Percentiles rank a stretch among this genome's conserved stretches.
phyloP scores from a whole-genome alignment of 23 red algal genomes.

The Rhodosorus marinus region DNA sequence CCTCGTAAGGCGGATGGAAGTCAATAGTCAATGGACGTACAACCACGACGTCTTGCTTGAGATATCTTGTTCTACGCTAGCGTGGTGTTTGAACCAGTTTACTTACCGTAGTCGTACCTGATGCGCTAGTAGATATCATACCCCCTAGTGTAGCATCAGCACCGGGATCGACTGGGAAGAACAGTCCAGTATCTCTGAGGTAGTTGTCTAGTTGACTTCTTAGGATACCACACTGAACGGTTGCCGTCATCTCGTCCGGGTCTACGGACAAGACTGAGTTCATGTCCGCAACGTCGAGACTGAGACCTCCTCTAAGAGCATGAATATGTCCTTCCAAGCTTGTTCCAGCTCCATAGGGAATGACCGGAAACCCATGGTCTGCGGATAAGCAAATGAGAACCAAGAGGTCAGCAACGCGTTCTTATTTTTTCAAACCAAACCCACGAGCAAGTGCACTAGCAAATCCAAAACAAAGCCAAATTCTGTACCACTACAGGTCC shows the following conservation, averaged over 20 bases:
- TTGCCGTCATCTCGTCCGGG: conserved; percentile 69
- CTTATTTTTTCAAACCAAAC: too few species aligned
- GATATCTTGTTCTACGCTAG: too few species aligned
- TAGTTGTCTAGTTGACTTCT: conserved; percentile 79
- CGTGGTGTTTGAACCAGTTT: too few species aligned
- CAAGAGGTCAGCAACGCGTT: too few species aligned
- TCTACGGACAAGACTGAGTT: conserved; percentile 49
- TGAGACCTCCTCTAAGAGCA: conserved; percentile 23
- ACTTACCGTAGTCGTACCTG: conserved; percentile 74
- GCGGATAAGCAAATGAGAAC: too few species aligned
- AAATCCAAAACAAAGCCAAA: too few species aligned
- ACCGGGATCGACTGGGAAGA: conserved; percentile 71
- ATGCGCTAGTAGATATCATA: conserved; percentile 82
- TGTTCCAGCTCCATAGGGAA: conserved; percentile 75
- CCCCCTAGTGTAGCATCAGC: conserved; percentile 84
- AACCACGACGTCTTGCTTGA: too few species aligned
- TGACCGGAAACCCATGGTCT: conserved; percentile 70
- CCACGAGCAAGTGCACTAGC: too few species aligned
- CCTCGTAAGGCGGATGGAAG: too few species aligned
- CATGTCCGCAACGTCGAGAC: conserved; percentile 52
- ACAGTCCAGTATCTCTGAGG: conserved; percentile 32
- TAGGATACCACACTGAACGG: conserved; percentile 66
- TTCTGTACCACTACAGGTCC: too few species aligned
- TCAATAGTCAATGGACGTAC: too few species aligned
- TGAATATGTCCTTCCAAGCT: conserved; percentile 69